Evolutionary conservation across 169 alveolate genomes (phyloP).

Genomic region (Ichthyophthirius multifiliis): DNA sequence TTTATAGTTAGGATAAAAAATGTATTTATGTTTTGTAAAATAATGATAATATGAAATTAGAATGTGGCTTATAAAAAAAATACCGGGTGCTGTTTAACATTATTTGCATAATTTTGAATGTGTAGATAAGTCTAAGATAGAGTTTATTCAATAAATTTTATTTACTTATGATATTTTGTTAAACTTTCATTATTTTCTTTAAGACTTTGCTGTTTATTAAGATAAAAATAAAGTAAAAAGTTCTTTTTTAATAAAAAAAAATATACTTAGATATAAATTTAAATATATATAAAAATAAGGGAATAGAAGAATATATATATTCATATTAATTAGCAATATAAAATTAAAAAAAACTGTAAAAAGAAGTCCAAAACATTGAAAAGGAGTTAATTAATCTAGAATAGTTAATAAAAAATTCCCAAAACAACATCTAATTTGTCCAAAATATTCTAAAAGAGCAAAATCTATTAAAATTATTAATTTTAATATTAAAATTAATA

Average conservation of each 20-base stretch:
- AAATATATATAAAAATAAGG: not conserved
- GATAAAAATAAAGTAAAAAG: not conserved
- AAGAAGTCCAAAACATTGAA: not conserved
- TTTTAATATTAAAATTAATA: slow-evolving; percentile 18
- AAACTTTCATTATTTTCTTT: not conserved
- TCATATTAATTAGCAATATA: not conserved
- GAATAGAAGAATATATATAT: not conserved
- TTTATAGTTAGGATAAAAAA: not conserved
- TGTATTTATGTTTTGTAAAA: not conserved
- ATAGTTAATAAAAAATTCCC: not conserved
- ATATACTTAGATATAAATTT: no score
- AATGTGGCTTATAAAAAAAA: not conserved
- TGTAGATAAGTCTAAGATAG: not conserved
- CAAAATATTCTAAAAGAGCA: slow-evolving; percentile 20
- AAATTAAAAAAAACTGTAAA: not conserved
- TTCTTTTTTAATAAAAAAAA: not conserved
- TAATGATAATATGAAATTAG: not conserved
- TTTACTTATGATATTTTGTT: not conserved
- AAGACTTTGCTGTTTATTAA: not conserved
- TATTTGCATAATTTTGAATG: not conserved
- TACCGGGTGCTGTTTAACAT: not conserved
- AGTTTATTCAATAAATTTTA: slow-evolving; percentile 2
- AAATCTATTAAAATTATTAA: slow-evolving; percentile 15
- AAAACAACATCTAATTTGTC: not conserved
- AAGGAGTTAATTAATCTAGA: not conserved